Evolutionary conservation across 208 protist genomes (phyloP), one percentile per base, ranked within the genome.

Genomic region (Leptomonas pyrrhocoris): DNA sequence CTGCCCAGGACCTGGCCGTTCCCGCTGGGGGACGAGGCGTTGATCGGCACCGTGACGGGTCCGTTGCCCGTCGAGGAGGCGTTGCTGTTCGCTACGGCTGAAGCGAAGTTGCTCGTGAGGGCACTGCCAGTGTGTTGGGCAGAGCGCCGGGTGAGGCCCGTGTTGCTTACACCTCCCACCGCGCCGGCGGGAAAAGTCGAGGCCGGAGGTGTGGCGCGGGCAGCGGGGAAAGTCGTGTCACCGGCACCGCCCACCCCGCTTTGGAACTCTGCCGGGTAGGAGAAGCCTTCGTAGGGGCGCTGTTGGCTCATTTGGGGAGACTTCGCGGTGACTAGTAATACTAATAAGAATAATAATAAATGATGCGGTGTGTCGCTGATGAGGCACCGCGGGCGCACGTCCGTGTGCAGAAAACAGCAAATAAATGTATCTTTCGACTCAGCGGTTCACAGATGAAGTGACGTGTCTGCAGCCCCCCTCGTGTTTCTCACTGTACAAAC

Each of bases 101-200:
- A 54, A 15, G n/a, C 46, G 2, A 11, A 11, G 46, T 53, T 53
- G 55, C 16, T 43, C 45, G 1, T 38, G 31, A n/a, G 34, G 59
- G 5, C 49, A 28, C 34, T 27, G 28, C 34, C 9, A 38, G 65
- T 54, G 54, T 74, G 74, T 21, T 69, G 61, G 7, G 62, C 38
- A 23, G 78, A 66, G 48, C 78, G 72, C 19, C 73, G 72, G 4
- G 73, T 65, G 23, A 83, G 67, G n/a, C 78, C 78, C 21, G 77
- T 75, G 50, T 45, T 69, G 31, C 18, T 19, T 21, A 67, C 49
- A 2, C 30, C 59, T 2, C 53, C 51, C 13, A 27, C 53, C 21
- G 36, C 25, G 21, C 61, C 64, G n/a, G 51, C 40, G 0, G 59
- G 42, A 2, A 27, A 23, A 9, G 77, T 48, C 5, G 56, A 9